A percentile compares a stretch with the other conserved stretches of the same genome.
phyloP scores from a whole-genome alignment of 495 filamentous ascomycete species.

The Durotheca rogersii region DNA sequence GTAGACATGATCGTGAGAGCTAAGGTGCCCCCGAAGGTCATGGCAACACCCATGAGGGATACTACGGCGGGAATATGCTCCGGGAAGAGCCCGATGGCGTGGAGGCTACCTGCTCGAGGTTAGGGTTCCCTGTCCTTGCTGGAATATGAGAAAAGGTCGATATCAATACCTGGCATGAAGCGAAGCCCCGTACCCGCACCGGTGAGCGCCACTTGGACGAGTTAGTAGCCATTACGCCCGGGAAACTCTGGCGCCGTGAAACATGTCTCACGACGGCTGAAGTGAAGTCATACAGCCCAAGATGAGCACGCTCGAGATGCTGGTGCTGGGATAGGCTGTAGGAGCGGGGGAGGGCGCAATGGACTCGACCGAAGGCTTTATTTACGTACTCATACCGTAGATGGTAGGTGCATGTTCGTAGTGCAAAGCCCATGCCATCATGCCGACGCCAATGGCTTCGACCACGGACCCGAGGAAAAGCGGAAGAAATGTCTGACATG shows the following conservation, averaged over 20 bases:
- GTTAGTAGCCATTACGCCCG: no score
- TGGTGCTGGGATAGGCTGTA: no score
- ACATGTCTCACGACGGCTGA: no score
- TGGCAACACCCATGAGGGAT: constrained; percentile 52
- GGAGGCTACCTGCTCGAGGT: constrained; percentile 39
- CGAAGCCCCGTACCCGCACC: constrained; percentile 58
- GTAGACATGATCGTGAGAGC: constrained; percentile 59
- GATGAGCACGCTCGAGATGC: no score
- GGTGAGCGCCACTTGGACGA: constrained; percentile 58
- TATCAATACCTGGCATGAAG: constrained; percentile 40
- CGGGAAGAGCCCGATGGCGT: constrained; percentile 57
- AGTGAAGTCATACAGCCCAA: no score
- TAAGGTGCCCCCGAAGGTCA: constrained; percentile 59
- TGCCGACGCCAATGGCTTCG: constrained; percentile 48
- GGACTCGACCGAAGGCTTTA: no score
- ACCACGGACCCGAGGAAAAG: constrained; percentile 51
- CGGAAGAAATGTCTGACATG: constrained; percentile 54
- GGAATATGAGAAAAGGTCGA: constrained; percentile 15
- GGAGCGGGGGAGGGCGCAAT: no score
- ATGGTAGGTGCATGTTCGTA: constrained; percentile 42
- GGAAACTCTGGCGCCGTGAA: no score
- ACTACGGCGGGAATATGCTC: constrained; percentile 51
- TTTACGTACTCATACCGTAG: constrained; percentile 62
- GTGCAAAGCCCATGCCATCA: constrained; percentile 53
- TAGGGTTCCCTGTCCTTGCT: neutral